A percentile compares a stretch with the other conserved stretches of the same genome.
phyloP scores from a whole-genome alignment of 768 basidiomycete genomes.

The Boletus sp. region DNA sequence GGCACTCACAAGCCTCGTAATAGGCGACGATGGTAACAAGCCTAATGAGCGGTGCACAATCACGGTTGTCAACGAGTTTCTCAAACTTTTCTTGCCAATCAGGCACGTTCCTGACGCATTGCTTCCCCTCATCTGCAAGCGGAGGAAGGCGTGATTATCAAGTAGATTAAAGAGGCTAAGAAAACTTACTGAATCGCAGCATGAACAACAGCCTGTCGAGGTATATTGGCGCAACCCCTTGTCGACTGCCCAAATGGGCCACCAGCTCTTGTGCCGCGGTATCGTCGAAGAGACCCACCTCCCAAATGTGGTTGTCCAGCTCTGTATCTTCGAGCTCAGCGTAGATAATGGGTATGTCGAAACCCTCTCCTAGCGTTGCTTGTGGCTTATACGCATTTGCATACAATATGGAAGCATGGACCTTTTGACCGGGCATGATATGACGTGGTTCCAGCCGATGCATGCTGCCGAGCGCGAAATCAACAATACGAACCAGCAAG shows the following conservation, averaged over 20 bases:
- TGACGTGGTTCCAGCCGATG: constrained; percentile 13
- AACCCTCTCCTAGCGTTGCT: not conserved
- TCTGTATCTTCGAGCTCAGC: not conserved
- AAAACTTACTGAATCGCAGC: not conserved
- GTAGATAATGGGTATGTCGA: not conserved
- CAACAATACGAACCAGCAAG: not conserved
- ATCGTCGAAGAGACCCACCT: constrained; percentile 8
- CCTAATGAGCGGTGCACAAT: constrained; percentile 16
- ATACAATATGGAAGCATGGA: not conserved
- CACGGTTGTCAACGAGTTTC: constrained; percentile 2
- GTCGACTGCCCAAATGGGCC: not conserved
- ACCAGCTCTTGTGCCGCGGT: constrained; percentile 5
- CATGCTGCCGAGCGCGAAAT: not conserved
- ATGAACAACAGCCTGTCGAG: constrained; percentile 16
- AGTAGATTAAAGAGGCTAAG: not conserved
- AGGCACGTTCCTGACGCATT: constrained; percentile 13
- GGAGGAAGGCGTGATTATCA: not conserved
- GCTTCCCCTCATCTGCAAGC: constrained; percentile 18
- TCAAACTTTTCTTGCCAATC: constrained; percentile 12
- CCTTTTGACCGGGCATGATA: not conserved
- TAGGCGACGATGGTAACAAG: constrained; percentile 24
- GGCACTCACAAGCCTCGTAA: constrained; percentile 19
- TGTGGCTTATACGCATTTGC: not conserved
- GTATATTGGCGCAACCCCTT: constrained; percentile 9
- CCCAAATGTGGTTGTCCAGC: constrained; percentile 5